Base-by-base conservation (phyloP, 495 filamentous ascomycete species). In the Friedmanniomyces endolithicus region DNA sequence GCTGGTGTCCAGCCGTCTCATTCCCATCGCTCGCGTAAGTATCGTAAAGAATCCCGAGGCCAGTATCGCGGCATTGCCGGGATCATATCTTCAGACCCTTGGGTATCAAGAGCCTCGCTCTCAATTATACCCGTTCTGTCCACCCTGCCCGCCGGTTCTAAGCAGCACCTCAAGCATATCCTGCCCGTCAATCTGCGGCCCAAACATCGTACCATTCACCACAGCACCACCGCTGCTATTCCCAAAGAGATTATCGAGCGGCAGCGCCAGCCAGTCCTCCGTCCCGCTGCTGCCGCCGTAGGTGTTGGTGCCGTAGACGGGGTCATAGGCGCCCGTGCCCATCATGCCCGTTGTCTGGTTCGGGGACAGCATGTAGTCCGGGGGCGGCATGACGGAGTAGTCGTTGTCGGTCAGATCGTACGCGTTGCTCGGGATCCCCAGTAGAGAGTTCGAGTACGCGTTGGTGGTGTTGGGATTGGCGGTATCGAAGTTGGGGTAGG, bases 211-310 rank as follows among this genome's bases (percentile, higher is more conserved):
- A 56, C 66, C 62, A 4, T 49, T 68, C 22, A 72, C 65, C 43
- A 69, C 68, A 6, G 63, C 67, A 11, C 64, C 64, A 39, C 49
- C 53, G 41, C 59, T 59, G 49, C 67, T 64, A 31, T 56, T 59
- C 48, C 67, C 64, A 1, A 74, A 60, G 34, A 76, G 62, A 9
- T 69, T 69, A 48, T 77, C 67, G 23, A 77, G 67, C 1, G 73
- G 67, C 17, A 77, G 62, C 6, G 74, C 67, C 17, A 77, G 59
- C 74, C 74, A 77, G 56, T 77, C 74, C 40, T 65, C 61, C n/a
- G 31, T 14, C 20, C 11, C 17, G 35, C 19, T 55, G 33, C 22
- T 51, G 14, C 27, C 37, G 48, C 54, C 48, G 37, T 49, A 55
- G 17, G 39, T 61, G 17, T 49, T 41, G 1, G 52, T 22, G 35